Base-by-base conservation (phyloP, 1,284 basidiomycete genomes). In the Apiotrichum domesticum region DNA sequence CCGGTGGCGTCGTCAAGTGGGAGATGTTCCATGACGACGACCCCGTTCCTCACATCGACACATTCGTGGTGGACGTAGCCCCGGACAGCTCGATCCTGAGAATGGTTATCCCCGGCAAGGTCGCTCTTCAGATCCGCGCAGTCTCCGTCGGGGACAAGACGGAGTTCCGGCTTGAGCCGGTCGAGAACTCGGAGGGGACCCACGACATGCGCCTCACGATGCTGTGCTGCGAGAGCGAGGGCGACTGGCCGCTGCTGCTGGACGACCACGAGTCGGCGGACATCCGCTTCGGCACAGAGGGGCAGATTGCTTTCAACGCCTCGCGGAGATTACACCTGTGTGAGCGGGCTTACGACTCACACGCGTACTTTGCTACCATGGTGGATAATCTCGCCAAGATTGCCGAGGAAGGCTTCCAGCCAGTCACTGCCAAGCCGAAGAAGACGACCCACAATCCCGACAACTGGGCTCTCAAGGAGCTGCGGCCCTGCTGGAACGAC, bases 401-500 rank as follows among this genome's bases (percentile, higher is more conserved):
- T 29, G 29, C 29, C 29, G 10, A 8, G 2, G 49, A 13, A 4
- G 14, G 21, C 10, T 10, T 6, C 42, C 9, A 14, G 40, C 14
- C 37, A 1, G 35, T 11, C 15, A 11, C 15, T 7, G 9, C 3
- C 32, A 48, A 32, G 46, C 46, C 55, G 21, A 10, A 13, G 15
- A 7, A 15, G 11, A 43, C 49, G 35, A 54, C 35, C 34, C 29
- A 15, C 6, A 35, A 47, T 32, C 70, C 73, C 0, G 53, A 69
- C 55, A 59, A 68, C 10, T 77, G 76, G 76, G 64, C 63, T 6
- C 53, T 71, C n/a, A 69, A 67, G 48, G 62, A 68, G 29, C 57
- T 75, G 3, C 71, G 70, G 5, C 57, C 72, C 9, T 77, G 76
- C 63, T 74, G 71, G 68, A 77, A 77, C 63, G 70, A 75, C 56